Conservation (phyloP, 2,329 filamentous ascomycete species). For the Talaromyces sp. region DNA sequence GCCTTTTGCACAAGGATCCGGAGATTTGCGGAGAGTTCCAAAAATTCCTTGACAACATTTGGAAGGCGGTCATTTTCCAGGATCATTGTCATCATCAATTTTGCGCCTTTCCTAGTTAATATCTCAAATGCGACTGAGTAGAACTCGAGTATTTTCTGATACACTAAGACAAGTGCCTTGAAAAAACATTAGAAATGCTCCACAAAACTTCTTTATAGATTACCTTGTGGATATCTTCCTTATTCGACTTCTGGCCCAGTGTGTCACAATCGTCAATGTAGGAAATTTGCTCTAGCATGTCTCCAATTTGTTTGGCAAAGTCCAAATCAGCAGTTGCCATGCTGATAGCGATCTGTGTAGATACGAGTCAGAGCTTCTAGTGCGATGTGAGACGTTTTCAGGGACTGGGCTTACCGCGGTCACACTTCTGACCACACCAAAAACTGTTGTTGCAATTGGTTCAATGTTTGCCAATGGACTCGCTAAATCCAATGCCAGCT, state of each 20-base stretch:
- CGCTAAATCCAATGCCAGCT: slow-evolving; percentile 17
- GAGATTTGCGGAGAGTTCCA: slow-evolving; percentile 21
- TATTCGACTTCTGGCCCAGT: slow-evolving; percentile 21
- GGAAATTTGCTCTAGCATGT: slow-evolving; percentile 25
- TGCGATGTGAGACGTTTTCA: neutral
- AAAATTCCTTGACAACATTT: slow-evolving; percentile 21
- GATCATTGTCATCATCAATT: slow-evolving; percentile 18
- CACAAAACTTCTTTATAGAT: slow-evolving; percentile 3
- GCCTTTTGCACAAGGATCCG: slow-evolving; percentile 21
- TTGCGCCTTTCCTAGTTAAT: slow-evolving; percentile 18
- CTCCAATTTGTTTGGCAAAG: slow-evolving; percentile 16
- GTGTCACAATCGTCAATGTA: slow-evolving; percentile 28
- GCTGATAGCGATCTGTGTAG: slow-evolving; percentile 22
- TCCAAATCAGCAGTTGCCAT: slow-evolving; percentile 19
- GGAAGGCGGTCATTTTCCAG: slow-evolving; percentile 21
- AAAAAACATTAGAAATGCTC: slow-evolving; percentile 8
- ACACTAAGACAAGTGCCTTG: slow-evolving; percentile 20
- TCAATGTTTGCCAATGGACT: slow-evolving; percentile 28
- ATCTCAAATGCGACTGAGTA: slow-evolving; percentile 22
- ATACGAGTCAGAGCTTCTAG: neutral
- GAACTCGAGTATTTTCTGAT: slow-evolving; percentile 24
- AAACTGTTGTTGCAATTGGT: slow-evolving; percentile 18
- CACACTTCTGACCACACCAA: slow-evolving; percentile 22
- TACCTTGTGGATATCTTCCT: slow-evolving; percentile 18
- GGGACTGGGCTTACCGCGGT: slow-evolving; percentile 19